Conservation (phyloP, 148 eudicot genomes). For the Amaranthus hypochondriacus region DNA sequence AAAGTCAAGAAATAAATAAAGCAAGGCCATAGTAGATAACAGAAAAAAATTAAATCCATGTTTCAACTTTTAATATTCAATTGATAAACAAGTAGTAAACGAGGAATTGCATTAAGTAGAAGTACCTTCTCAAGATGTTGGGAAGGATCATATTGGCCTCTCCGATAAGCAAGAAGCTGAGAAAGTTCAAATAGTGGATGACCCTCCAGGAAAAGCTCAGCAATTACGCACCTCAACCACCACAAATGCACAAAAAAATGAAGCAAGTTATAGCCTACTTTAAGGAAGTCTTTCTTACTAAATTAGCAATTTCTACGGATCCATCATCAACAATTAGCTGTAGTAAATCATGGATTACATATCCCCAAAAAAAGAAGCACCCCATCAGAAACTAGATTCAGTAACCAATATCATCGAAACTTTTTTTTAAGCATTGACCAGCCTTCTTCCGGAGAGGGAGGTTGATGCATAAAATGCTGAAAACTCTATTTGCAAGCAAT, state of each 20-base stretch:
- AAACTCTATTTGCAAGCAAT: not conserved
- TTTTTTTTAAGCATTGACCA: not conserved
- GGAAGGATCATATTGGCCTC: constrained; percentile 94
- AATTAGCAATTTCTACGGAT: not conserved
- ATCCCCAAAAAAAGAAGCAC: not conserved
- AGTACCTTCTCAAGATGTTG: constrained; percentile 91
- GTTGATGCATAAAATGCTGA: not conserved
- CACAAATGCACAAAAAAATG: not conserved
- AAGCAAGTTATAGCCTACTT: not conserved
- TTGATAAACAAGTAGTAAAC: not conserved
- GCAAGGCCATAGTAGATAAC: no score
- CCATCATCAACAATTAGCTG: not conserved
- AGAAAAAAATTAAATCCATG: no score
- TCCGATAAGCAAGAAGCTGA: constrained; percentile 90
- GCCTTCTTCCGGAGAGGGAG: not conserved
- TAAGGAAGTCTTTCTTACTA: not conserved
- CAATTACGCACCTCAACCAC: constrained; percentile 79
- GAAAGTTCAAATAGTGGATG: constrained; percentile 93
- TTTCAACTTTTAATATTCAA: no score
- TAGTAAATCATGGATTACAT: not conserved
- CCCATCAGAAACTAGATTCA: not conserved
- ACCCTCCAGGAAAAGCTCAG: constrained; percentile 96
- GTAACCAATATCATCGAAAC: not conserved
- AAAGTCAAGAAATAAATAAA: not conserved
- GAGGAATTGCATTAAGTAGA: not conserved